Percentiles rank a stretch among this genome's conserved stretches.
Evolutionary conservation across 2,329 filamentous ascomycete species (phyloP).

Genomic region (Fusarium nanum): DNA sequence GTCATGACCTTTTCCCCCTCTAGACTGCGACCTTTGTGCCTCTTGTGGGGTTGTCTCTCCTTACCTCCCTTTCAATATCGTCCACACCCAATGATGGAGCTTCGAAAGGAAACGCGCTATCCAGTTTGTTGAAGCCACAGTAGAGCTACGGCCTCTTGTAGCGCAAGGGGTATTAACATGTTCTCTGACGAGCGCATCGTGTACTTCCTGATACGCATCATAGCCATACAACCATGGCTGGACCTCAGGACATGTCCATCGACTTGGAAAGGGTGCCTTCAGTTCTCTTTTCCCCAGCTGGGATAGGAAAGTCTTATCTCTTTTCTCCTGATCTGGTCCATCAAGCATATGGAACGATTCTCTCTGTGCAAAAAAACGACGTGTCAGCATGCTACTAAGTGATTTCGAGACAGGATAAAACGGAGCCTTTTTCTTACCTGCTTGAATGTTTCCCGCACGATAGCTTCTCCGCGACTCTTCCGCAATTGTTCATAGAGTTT

Average conservation of each 20-base stretch:
- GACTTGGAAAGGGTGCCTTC: slow-evolving; percentile 66
- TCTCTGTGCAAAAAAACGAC: slow-evolving; percentile 50
- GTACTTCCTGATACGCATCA: slow-evolving; percentile 53
- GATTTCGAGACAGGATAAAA: neutral
- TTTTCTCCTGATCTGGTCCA: slow-evolving; percentile 48
- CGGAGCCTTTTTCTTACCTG: slow-evolving; percentile 29
- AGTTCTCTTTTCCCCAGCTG: slow-evolving; percentile 62
- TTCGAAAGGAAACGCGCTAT: neutral
- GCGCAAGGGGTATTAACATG: neutral
- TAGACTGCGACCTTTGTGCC: neutral
- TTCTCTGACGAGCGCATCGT: neutral
- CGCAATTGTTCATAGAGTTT: slow-evolving; percentile 60
- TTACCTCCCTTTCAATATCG: neutral
- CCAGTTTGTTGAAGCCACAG: neutral
- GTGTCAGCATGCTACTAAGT: neutral
- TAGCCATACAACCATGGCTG: slow-evolving; percentile 75
- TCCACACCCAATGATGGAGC: neutral
- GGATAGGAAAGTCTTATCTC: slow-evolving; percentile 68
- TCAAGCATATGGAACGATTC: slow-evolving; percentile 62
- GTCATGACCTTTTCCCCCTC: neutral
- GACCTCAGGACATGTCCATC: slow-evolving; percentile 68
- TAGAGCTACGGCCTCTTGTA: neutral
- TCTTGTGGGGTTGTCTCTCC: neutral
- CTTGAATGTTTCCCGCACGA: slow-evolving; percentile 72
- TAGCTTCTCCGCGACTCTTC: slow-evolving; percentile 62